Base-by-base conservation (phyloP, 2,329 filamentous ascomycete genomes). In the Fusarium continuum region DNA sequence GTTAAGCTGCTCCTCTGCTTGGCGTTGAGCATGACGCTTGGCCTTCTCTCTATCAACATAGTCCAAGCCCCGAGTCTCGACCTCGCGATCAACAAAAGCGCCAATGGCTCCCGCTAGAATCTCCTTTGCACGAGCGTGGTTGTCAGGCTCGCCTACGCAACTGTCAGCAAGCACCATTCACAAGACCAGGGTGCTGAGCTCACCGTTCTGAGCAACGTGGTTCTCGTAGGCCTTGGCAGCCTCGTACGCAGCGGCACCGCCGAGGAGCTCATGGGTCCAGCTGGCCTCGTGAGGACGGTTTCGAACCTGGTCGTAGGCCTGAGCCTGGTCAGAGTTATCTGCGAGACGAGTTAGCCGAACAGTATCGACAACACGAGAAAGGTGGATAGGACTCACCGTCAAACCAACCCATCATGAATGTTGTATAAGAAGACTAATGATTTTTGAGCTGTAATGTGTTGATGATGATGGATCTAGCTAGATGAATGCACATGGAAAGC, bases 221-320 rank as follows among this genome's bases (percentile, higher is more conserved):
- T 74, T 49, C 41, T 74, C 73, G 14, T 74, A 74, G 0, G 68
- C 69, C 61, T 73, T 74, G 36, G 73, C 73, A 1, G 73, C 73
- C 25, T 73, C 73, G 14, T 25, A 74, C 1, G 73, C 73, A 6
- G 73, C 73, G 0, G 73, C 73, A 10, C 73, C 72, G 2, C 73
- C 73, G 3, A 74, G 53, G 3, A 74, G 61, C 13, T 74, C 73
- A 38, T 74, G 73, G 8, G 69, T 64, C 52, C 73, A 71, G 11
- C 72, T 56, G 7, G 73, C 70, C 52, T 75, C 72, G 55, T 76
- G 75, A 8, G 55, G 50, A 16, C 68, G 64, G 4, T 61, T 28
- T 5, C 57, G 67, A 2, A 75, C 48, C 41, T 70, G 19, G 36
- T 76, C 63, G 46, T 74, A 69, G 17, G 69, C 47, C 36, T 67